phyloP scores from a whole-genome alignment of 2,329 filamentous ascomycete species.

The Aspergillus flavus region DNA sequence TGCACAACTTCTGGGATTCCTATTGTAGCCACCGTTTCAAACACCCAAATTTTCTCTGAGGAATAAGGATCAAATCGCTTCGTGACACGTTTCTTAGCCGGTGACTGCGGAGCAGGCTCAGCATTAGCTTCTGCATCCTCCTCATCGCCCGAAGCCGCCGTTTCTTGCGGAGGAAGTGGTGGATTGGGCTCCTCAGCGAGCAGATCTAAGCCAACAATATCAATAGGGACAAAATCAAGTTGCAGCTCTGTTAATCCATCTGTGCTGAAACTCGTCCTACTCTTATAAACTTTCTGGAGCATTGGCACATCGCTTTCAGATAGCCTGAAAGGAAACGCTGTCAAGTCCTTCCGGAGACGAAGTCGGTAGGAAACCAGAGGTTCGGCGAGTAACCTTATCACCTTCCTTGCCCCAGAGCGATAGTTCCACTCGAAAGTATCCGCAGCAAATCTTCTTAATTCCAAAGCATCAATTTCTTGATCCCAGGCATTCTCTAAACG shows the following conservation, averaged over 20 bases:
- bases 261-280: conserved; percentile 70
- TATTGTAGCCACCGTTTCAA: conserved; percentile 64
- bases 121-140: conserved; percentile 33
- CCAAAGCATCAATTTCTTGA: conserved; percentile 63
- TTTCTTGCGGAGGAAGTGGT: conserved; percentile 41
- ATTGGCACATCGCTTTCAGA: conserved; percentile 55
- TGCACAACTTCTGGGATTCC: conserved; percentile 68
- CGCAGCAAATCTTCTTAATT: conserved; percentile 71
- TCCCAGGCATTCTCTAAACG: conserved; percentile 61
- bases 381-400: conserved; percentile 78
- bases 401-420: conserved; percentile 77
- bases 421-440: conserved; percentile 87
- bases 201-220: conserved; percentile 77
- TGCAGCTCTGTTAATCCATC: conserved; percentile 78
- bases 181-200: conserved; percentile 69
- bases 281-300: conserved; percentile 68
- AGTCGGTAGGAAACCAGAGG: conserved; percentile 69
- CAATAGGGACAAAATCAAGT: conserved; percentile 73
- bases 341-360: conserved; percentile 39
- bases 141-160: conserved; percentile 33
- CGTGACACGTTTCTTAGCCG: conserved; percentile 30
- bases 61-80: conserved; percentile 64
- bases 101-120: conserved; percentile 25
- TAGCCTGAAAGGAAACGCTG: conserved; percentile 36
- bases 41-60: conserved; percentile 69